Conservation (phyloP, 1,284 basidiomycete species). For the Xerocomus amazonicus region DNA sequence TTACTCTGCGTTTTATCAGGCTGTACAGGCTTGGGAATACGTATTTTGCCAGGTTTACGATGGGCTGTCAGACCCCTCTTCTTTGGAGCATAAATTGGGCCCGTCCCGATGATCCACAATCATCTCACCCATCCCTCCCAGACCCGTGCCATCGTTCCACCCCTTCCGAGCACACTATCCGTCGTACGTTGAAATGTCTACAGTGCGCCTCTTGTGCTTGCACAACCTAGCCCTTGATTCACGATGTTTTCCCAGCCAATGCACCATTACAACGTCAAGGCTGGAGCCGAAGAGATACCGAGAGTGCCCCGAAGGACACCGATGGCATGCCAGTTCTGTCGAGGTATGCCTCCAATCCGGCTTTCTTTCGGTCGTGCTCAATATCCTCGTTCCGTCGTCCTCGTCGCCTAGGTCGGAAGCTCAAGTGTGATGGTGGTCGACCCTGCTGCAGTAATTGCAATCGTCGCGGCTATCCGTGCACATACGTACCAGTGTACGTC, state of each 20-base stretch:
- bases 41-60: constrained; percentile 29
- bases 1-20: constrained; percentile 24
- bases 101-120: constrained; percentile 4
- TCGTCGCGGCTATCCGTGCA: constrained; percentile 45
- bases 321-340: constrained; percentile 58
- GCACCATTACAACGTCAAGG: constrained; percentile 11
- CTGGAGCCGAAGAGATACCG: constrained; percentile 24
- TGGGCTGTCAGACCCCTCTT: constrained; percentile 16
- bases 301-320: constrained; percentile 48
- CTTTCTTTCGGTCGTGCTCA: not conserved
- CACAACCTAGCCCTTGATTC: not conserved
- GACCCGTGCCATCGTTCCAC: not conserved
- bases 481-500: constrained; percentile 54
- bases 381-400: not conserved
- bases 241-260: constrained; percentile 11
- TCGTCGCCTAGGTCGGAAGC: constrained; percentile 45
- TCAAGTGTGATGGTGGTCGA: constrained; percentile 55
- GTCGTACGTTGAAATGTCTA: constrained; percentile 22
- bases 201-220: constrained; percentile 14
- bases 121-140: constrained; percentile 12
- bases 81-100: constrained; percentile 31
- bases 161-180: constrained; percentile 5
- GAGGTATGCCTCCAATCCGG: constrained; percentile 38
- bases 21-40: constrained; percentile 36
- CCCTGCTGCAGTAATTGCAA: constrained; percentile 56